A percentile compares a stretch with the other conserved stretches of the same genome.
Conservation (phyloP, 1,284 basidiomycete species). For the Papiliotrema laurentii region DNA sequence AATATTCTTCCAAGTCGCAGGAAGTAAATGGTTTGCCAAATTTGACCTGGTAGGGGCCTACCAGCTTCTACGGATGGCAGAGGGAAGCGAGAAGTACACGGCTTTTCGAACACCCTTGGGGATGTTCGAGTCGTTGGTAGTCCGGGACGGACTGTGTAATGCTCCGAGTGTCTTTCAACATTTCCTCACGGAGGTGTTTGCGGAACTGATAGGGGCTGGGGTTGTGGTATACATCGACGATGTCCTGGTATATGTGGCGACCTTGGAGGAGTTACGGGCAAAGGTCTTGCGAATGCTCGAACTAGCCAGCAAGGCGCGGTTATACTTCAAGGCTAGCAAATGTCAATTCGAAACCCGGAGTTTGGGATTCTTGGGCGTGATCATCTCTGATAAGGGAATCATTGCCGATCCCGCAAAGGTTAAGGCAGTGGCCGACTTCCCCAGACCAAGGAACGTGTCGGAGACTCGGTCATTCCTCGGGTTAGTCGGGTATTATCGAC, state of each 20-base stretch:
- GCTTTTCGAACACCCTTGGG: slow-evolving; percentile 18
- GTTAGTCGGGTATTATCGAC: slow-evolving; percentile 49
- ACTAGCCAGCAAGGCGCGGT: slow-evolving; percentile 11
- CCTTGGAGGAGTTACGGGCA: slow-evolving; percentile 41
- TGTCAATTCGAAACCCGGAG: slow-evolving; percentile 39
- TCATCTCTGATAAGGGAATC: slow-evolving; percentile 41
- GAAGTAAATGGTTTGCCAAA: slow-evolving; percentile 10
- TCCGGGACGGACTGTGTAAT: slow-evolving; percentile 16
- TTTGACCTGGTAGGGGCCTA: slow-evolving; percentile 15
- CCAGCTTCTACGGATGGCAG: slow-evolving; percentile 12
- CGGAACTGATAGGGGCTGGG: slow-evolving; percentile 8
- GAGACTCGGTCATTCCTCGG: slow-evolving; percentile 48
- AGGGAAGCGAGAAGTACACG: slow-evolving; percentile 11
- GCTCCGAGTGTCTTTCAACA: slow-evolving; percentile 14
- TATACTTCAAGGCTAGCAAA: slow-evolving; percentile 49
- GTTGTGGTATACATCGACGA: slow-evolving; percentile 44
- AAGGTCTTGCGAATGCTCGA: not conserved
- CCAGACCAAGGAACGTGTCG: slow-evolving; percentile 35
- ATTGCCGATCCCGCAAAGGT: slow-evolving; percentile 39
- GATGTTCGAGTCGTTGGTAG: slow-evolving; percentile 16
- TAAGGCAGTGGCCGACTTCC: slow-evolving; percentile 46
- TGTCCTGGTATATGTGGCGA: slow-evolving; percentile 49
- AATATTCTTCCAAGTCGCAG: slow-evolving; percentile 2
- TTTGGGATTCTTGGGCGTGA: slow-evolving; percentile 49
- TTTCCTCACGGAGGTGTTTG: slow-evolving; percentile 21